phyloP scores from a whole-genome alignment of 768 basidiomycete species.

The Trametopsis cervina region DNA sequence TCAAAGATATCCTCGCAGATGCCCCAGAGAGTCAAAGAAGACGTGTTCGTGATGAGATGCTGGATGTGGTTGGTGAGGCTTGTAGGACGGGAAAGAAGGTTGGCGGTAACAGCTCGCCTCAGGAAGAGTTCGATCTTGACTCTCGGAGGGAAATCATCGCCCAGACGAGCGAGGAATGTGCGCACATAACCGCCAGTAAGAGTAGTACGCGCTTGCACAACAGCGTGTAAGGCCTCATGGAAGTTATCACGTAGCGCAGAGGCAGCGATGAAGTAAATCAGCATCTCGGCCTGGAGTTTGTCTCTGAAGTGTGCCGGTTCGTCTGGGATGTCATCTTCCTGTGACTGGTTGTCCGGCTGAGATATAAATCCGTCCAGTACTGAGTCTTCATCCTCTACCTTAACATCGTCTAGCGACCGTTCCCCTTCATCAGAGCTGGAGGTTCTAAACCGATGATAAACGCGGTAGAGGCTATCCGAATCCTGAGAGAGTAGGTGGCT shows the following conservation, averaged over 20 bases:
- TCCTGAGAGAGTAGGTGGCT: not conserved
- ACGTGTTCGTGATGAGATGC: slow-evolving; percentile 33
- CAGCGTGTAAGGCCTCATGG: slow-evolving; percentile 41
- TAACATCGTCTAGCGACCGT: not conserved
- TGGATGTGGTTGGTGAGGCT: slow-evolving; percentile 44
- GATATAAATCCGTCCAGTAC: not conserved
- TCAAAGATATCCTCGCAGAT: slow-evolving; percentile 47
- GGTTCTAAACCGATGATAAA: slow-evolving; percentile 7
- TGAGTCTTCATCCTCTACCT: not conserved
- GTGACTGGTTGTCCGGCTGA: not conserved
- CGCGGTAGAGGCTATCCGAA: slow-evolving; percentile 3
- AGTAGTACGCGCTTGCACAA: slow-evolving; percentile 31
- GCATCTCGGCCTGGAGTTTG: slow-evolving; percentile 23
- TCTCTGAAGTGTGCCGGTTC: not conserved
- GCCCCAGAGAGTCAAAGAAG: slow-evolving; percentile 29
- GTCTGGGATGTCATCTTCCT: not conserved
- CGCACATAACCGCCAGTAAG: slow-evolving; percentile 29
- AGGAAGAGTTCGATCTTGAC: slow-evolving; percentile 39
- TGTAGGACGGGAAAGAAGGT: slow-evolving; percentile 42
- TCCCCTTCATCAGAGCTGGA: slow-evolving; percentile 13
- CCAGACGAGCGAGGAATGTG: slow-evolving; percentile 34
- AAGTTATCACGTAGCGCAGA: slow-evolving; percentile 56
- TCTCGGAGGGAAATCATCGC: slow-evolving; percentile 28
- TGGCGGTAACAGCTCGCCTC: slow-evolving; percentile 42
- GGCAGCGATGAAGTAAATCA: slow-evolving; percentile 54